phyloP scores from a whole-genome alignment of 2,329 filamentous ascomycete genomes.

The Trichothecium sympodiale region DNA sequence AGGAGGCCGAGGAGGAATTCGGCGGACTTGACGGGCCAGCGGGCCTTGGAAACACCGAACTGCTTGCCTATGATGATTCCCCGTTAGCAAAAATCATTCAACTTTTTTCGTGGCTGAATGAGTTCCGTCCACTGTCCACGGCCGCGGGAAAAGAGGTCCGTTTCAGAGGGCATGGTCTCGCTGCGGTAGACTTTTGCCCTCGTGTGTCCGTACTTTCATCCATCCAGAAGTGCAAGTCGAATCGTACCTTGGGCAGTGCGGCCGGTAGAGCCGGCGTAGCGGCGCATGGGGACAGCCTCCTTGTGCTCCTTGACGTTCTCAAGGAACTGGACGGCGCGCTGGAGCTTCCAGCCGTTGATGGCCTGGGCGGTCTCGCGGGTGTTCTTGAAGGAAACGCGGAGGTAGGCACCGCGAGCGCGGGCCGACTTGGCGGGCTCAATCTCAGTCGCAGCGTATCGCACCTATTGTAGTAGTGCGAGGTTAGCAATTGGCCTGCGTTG shows the following conservation, averaged over 20 bases:
- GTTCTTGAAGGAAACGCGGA: constrained; percentile 99
- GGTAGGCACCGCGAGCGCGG: constrained; percentile 95
- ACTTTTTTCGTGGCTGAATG: background rate
- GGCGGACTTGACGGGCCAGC: constrained; percentile 99
- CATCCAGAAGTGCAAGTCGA: background rate
- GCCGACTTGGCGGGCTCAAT: constrained; percentile 87
- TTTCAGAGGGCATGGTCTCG: background rate
- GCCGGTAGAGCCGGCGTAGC: constrained; percentile 92
- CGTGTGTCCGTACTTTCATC: background rate
- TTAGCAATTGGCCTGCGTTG: no score
- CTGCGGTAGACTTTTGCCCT: background rate
- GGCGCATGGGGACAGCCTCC: constrained; percentile 96
- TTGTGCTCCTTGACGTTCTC: constrained; percentile 96
- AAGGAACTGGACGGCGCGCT: constrained; percentile 91
- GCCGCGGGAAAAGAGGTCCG: background rate
- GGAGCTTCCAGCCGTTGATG: constrained; percentile 98
- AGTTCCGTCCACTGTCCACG: background rate
- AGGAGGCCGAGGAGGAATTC: constrained; percentile 95
- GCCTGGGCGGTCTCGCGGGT: constrained; percentile 98
- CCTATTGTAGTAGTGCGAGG: constrained; percentile 35
- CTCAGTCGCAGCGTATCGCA: constrained; percentile 91
- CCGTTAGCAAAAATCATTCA: background rate
- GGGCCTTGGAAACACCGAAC: constrained; percentile 94
- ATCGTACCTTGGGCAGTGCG: constrained; percentile 94
- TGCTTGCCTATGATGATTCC: constrained; percentile 67